Evolutionary conservation across 1,284 basidiomycete species (phyloP).

Genomic region (Termitomyces sp.): DNA sequence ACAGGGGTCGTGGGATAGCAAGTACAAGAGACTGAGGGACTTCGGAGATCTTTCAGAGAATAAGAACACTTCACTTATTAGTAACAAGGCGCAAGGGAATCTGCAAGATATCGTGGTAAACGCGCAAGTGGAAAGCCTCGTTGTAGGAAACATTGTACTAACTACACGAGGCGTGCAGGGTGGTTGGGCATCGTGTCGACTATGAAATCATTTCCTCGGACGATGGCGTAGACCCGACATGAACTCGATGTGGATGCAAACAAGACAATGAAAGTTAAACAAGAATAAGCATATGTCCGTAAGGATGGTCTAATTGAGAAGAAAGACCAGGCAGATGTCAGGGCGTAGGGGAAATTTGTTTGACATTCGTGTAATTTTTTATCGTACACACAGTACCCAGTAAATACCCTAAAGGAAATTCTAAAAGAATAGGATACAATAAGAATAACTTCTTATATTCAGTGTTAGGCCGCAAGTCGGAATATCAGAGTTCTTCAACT

Average conservation of each 20-base stretch:
- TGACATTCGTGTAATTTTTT: conserved; percentile 12
- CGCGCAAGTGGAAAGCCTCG: neutral
- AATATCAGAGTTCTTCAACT: conserved; percentile 11
- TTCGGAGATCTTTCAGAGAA: conserved; percentile 5
- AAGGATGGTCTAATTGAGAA: neutral
- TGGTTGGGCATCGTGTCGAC: neutral
- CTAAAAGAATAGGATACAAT: conserved; percentile 16
- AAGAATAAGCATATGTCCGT: neutral
- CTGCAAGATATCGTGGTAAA: neutral
- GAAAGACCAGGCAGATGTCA: conserved; percentile 5
- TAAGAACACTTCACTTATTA: conserved; percentile 3
- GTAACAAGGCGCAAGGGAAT: neutral
- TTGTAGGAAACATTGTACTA: conserved; percentile 3
- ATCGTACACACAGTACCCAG: conserved; percentile 13
- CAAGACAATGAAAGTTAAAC: conserved; percentile 3
- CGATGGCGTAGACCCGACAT: neutral
- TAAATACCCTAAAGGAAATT: neutral
- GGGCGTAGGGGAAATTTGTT: conserved; percentile 4
- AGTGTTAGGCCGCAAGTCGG: conserved; percentile 4
- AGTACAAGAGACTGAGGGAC: neutral
- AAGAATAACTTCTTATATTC: conserved; percentile 16
- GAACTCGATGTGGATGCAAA: neutral
- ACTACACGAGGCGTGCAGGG: conserved; percentile 11
- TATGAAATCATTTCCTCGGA: conserved; percentile 6
- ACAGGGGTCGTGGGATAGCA: conserved; percentile 9